These are phyloP conservation scores for Suillus tomentosus DNA, from an alignment of 768 basidiomycete genomes.

Conservation along the genomic window DNA sequence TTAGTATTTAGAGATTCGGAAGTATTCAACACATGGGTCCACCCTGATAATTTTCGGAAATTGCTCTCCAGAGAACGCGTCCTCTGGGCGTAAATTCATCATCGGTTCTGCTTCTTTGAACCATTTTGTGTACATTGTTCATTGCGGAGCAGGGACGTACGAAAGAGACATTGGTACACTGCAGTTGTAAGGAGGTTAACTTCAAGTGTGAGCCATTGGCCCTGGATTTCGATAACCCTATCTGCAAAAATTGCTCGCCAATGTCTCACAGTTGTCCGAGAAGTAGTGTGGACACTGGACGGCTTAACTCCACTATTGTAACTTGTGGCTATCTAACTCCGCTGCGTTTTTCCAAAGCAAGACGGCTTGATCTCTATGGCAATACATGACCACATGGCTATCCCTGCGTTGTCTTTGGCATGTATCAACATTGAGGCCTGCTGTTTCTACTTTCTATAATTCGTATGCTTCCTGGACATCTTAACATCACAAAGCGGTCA, in stretches of 20 bases:
- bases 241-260: not conserved
- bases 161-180: not conserved
- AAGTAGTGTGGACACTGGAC: not conserved
- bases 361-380: slow-evolving; percentile 21
- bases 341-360: not conserved
- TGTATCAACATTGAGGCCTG: not conserved
- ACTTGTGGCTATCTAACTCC: not conserved
- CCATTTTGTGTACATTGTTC: not conserved
- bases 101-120: not conserved
- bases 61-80: not conserved
- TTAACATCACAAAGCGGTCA: not conserved
- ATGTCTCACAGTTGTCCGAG: no score
- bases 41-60: not conserved
- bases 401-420: slow-evolving; percentile 13
- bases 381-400: slow-evolving; percentile 20
- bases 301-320: not conserved
- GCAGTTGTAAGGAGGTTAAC: not conserved
- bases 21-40: not conserved
- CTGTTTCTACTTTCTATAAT: not conserved
- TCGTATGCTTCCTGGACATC: not conserved
- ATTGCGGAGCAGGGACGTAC: not conserved
- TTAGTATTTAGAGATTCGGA: not conserved
- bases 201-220: not conserved
- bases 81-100: not conserved
- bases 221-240: not conserved